Conservation (phyloP, 1,139 yeast species). For the Taphrina populina region DNA sequence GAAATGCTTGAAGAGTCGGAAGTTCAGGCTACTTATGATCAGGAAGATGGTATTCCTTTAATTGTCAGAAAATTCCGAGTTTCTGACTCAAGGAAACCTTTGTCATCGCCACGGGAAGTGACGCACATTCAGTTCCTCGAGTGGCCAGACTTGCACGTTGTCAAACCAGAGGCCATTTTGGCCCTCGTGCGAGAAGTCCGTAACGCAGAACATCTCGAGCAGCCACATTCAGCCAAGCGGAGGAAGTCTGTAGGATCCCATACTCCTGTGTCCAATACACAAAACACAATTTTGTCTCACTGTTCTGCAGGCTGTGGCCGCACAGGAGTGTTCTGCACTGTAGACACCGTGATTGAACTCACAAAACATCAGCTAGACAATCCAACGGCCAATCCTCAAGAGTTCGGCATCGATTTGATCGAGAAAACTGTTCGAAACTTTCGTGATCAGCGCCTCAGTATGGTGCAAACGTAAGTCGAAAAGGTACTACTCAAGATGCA, state of each 20-base stretch:
- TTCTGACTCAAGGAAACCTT: conserved; percentile 6
- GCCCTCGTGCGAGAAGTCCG: conserved; percentile 50
- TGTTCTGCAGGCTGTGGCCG: conserved; percentile 94
- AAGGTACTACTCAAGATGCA: background rate
- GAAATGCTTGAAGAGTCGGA: conserved; percentile 2
- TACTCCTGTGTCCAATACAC: background rate
- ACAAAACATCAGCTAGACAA: conserved; percentile 41
- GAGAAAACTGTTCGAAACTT: conserved; percentile 58
- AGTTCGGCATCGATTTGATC: conserved; percentile 52
- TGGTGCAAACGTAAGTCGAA: conserved; percentile 64
- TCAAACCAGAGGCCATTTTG: conserved; percentile 56
- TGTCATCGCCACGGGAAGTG: conserved; percentile 43
- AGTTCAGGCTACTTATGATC: background rate
- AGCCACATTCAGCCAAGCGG: conserved; percentile 11
- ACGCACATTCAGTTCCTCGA: conserved; percentile 67
- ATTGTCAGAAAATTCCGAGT: conserved; percentile 39
- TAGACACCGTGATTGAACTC: conserved; percentile 62
- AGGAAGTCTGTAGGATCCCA: conserved; percentile 2
- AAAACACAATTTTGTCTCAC: conserved; percentile 64
- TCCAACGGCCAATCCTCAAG: background rate
- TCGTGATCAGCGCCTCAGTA: conserved; percentile 70
- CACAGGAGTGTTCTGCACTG: conserved; percentile 79
- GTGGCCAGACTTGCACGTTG: conserved; percentile 84
- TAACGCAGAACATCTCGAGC: conserved; percentile 37
- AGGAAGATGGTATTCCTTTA: conserved; percentile 34